Evolutionary conservation across 2,329 filamentous ascomycete species (phyloP).

Genomic region (Daldinia sp.): DNA sequence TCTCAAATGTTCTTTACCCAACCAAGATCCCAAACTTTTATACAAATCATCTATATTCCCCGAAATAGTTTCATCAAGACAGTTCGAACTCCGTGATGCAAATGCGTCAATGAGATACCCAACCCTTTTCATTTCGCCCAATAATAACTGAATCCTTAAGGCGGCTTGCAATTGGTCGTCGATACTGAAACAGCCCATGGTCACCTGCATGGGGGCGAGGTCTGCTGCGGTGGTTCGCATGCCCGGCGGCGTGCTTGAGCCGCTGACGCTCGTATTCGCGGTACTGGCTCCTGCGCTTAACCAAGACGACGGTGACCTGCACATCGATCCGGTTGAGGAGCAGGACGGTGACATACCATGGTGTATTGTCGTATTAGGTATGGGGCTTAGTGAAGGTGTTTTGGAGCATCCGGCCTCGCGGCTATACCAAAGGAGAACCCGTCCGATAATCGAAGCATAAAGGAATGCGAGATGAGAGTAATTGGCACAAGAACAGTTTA

Average conservation of each 20-base stretch:
- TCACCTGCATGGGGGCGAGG: constrained; percentile 29
- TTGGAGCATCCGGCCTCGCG: constrained; percentile 32
- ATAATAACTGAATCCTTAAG: constrained; percentile 38
- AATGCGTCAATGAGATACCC: constrained; percentile 38
- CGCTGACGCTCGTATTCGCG: background rate
- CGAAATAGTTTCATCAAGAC: background rate
- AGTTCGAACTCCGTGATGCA: background rate
- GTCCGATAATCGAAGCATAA: constrained; percentile 41
- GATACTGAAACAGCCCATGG: constrained; percentile 39
- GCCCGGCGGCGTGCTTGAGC: background rate
- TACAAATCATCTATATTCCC: constrained; percentile 29
- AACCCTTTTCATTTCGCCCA: constrained; percentile 37
- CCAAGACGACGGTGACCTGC: constrained; percentile 16
- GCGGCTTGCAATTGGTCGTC: constrained; percentile 39
- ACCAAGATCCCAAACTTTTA: constrained; percentile 36
- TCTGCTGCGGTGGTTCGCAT: background rate
- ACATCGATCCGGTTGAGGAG: background rate
- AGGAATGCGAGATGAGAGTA: constrained; percentile 38
- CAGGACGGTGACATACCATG: background rate
- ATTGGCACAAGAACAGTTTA: constrained; percentile 38
- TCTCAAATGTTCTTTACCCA: constrained; percentile 36
- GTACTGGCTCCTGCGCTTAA: background rate
- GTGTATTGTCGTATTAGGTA: background rate
- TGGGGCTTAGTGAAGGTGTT: background rate
- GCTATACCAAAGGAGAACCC: constrained; percentile 40